Evolutionary conservation across 257 asterid genomes (phyloP), one percentile per base, ranked within the genome.

Genomic region (Parsonsia alboflavescens): DNA sequence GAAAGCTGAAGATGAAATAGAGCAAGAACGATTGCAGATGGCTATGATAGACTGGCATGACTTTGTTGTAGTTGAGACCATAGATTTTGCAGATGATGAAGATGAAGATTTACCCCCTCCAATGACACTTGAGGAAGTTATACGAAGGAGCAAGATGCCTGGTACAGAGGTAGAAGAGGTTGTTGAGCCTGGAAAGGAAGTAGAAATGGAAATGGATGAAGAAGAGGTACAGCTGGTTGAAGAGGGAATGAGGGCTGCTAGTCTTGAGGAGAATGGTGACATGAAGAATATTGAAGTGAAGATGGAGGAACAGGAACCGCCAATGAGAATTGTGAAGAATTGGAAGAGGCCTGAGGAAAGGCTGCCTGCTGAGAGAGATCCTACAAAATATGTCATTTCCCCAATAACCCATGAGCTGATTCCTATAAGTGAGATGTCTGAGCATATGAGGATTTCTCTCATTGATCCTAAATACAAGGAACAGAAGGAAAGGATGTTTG

Each of bases 21-120:
- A 91, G 83, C 91, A 85, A 86, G 98, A 91, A 84, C 77, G 98
- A 36, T 3, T 82, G 49, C 97, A 89, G 84, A 93, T 93, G 97
- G 92, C 97, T 30, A 88, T 86, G 97, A 91, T 93, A 76, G 98
- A 93, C 76, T 93, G 98, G 98, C 98, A 93, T 80, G 98, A 91
- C 81, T 91, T 91, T 82, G 97, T 91, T 74, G 97, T 91, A 63
- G 98, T 91, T 50, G 97, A 91, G 88, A 76, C 95, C 1, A 93
- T 93, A 70, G 98, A 93, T 76, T 93, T 93, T 86, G 97, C 87
- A 65, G 98, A 93, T 73, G 98, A 90, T 33, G 98, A 93, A 89
- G 98, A 91, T 81, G 97, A 89, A 54, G 95, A 90, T 83, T 87
- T 93, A 71, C 97, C 97, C 21, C 90, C 96, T 83, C 97, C 98